A percentile compares a stretch with the other conserved stretches of the same genome.
These are phyloP conservation scores for Cardiospermum halicacabum DNA, from an alignment of 345 rosid genomes.

Conservation along the genomic window DNA sequence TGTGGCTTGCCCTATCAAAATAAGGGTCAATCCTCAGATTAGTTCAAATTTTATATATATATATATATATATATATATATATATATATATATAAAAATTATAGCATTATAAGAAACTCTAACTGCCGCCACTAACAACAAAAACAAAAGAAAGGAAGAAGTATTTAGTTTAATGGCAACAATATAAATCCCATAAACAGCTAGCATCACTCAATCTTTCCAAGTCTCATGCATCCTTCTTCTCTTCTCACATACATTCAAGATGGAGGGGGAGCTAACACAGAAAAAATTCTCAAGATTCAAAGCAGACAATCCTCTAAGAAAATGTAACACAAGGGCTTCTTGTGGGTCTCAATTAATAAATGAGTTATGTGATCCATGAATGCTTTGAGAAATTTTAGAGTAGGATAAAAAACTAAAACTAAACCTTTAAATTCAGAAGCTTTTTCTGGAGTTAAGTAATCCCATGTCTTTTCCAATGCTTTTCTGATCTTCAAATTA, in stretches of 20 bases:
- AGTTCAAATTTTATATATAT: too few species aligned
- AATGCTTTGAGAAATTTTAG: constrained; percentile 9
- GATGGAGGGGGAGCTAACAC: background rate
- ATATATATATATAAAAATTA: too few species aligned
- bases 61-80: too few species aligned
- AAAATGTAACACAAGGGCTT: background rate
- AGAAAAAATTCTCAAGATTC: background rate
- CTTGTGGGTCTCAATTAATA: background rate
- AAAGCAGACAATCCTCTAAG: background rate
- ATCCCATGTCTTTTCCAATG: constrained; percentile 98
- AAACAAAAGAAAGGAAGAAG: background rate
- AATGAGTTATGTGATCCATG: background rate
- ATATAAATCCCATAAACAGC: background rate
- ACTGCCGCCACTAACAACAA: too few species aligned
- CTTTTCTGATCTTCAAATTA: constrained; percentile 97
- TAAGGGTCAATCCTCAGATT: too few species aligned
- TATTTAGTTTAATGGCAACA: background rate
- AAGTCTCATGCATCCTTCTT: background rate
- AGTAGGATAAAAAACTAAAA: constrained; percentile 6
- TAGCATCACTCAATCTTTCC: background rate
- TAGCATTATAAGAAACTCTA: too few species aligned
- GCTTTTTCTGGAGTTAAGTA: constrained; percentile 85
- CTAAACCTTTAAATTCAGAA: constrained; percentile 77
- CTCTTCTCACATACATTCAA: background rate
- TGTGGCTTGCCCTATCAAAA: too few species aligned